phyloP scores from a whole-genome alignment of 768 basidiomycete species.

The Trametes cinnabarina region DNA sequence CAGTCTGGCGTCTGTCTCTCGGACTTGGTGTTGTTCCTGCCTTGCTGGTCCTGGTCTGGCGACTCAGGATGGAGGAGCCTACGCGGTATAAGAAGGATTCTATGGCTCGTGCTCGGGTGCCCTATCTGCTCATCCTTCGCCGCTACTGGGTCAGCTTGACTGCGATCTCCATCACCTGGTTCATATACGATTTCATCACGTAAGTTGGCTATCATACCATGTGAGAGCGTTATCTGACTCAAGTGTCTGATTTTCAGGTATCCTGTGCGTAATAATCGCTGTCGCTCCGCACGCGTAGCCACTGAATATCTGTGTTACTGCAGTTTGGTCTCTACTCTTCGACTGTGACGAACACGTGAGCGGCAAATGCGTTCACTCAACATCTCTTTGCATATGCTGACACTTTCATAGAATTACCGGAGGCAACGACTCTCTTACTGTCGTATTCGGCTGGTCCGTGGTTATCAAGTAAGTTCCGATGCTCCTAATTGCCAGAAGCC shows the following conservation, averaged over 20 bases:
- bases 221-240: neutral
- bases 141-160: constrained; percentile 76
- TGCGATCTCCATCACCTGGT: constrained; percentile 81
- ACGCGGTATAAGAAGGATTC: constrained; percentile 69
- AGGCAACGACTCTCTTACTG: constrained; percentile 44
- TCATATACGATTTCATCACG: constrained; percentile 80
- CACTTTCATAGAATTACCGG: constrained; percentile 53
- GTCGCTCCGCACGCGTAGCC: no score
- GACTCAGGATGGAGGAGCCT: constrained; percentile 81
- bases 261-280: neutral
- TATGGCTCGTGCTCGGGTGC: constrained; percentile 73
- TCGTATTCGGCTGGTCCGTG: constrained; percentile 81
- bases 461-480: constrained; percentile 65
- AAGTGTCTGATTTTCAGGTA: neutral
- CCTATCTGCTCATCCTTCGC: constrained; percentile 72
- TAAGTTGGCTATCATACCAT: constrained; percentile 33
- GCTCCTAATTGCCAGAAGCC: constrained; percentile 27
- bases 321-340: constrained; percentile 85
- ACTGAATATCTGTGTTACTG: neutral
- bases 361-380: neutral
- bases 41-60: constrained; percentile 80
- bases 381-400: neutral
- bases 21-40: constrained; percentile 85
- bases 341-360: constrained; percentile 65
- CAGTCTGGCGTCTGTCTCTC: constrained; percentile 84